These are phyloP conservation scores for Moricandia moricandioides DNA, from an alignment of 345 rosid species.

Conservation along the genomic window DNA sequence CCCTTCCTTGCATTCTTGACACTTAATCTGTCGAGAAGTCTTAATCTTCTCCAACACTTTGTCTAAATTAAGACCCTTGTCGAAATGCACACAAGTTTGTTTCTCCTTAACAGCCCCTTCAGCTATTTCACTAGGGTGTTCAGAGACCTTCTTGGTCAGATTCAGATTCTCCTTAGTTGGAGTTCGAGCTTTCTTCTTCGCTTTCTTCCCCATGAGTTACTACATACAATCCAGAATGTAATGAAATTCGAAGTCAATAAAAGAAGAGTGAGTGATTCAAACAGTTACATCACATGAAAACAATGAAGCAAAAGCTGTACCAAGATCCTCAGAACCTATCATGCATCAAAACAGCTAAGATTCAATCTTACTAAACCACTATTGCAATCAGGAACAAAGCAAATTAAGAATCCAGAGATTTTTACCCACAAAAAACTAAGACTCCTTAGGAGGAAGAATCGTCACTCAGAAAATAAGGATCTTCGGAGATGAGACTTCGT, in stretches of 20 bases:
- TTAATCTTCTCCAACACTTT: slow-evolving; percentile 57
- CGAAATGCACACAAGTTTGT: slow-evolving; percentile 59
- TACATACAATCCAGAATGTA: too few relatives aligned
- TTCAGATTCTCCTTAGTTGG: slow-evolving; percentile 54
- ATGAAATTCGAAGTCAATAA: not conserved
- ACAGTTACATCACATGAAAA: too few relatives aligned
- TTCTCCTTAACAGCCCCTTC: slow-evolving; percentile 44
- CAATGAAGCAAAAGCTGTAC: too few relatives aligned
- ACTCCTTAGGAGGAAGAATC: too few relatives aligned
- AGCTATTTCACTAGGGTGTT: slow-evolving; percentile 39
- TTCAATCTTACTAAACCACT: too few relatives aligned
- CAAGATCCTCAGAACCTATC: too few relatives aligned
- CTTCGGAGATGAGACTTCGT: not conserved
- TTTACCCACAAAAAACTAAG: too few relatives aligned
- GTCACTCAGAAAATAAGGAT: too few relatives aligned
- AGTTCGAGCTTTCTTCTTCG: slow-evolving; percentile 64
- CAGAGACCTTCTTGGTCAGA: slow-evolving; percentile 39
- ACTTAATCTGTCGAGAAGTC: slow-evolving; percentile 47
- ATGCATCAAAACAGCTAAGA: too few relatives aligned
- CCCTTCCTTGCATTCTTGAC: slow-evolving; percentile 80
- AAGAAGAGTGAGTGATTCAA: slow-evolving; percentile 7
- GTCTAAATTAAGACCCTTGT: slow-evolving; percentile 55
- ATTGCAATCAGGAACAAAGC: too few relatives aligned
- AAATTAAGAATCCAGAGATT: too few relatives aligned
- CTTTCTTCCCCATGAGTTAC: slow-evolving; percentile 80